Evolutionary conservation across 345 rosid species (phyloP), one percentile per base, ranked within the genome.

Genomic region (Syzygium oleosum): DNA sequence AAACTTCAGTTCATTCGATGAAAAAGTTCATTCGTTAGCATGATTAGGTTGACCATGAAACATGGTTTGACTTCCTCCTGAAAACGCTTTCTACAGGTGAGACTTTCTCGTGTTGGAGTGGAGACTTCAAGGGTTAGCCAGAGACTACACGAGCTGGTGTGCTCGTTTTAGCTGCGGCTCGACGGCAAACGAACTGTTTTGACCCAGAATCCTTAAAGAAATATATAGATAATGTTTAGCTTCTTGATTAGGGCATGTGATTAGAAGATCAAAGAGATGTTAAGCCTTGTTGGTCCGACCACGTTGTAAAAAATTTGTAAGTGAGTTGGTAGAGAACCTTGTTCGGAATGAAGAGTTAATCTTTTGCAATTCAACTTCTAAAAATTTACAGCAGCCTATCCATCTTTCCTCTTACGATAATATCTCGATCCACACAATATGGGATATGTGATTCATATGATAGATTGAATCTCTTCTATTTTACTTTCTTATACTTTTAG

Each of bases 91-190:
- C 51, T 65, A 29, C 63, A 90, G 91, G 91, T 85, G 12, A 88
- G 52, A n/a, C 87, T 86, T 56, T 61, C 88, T 5, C 85, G 89
- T 34, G 87, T 87, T 17, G 91, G 91, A 4, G 29, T 90, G 49
- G 90, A 90, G 54, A 88, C 85, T 41, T 29, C 91, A 7, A 85
- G 89, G 52, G 84, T 88, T 9, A 27, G 84, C 41, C 80, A 90
- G 65, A 87, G 90, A 87, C 85, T 90, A 9, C 84, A 51, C 27
- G 91, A 90, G 58, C 51, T 90, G 85, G 25, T 89, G 29, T 65
- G 49, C 85, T 86, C 58, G 61, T 16, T 43, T 77, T 77, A 87
- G 84, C 84, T 53, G 38, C 41, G 2, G 34, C 52, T 55, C 34
- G 12, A 34, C 31, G 19, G 51, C 51, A 41, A 7, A 87, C 25